Conservation (phyloP, 2,329 filamentous ascomycete genomes). For the Metarhizium robertsii region DNA sequence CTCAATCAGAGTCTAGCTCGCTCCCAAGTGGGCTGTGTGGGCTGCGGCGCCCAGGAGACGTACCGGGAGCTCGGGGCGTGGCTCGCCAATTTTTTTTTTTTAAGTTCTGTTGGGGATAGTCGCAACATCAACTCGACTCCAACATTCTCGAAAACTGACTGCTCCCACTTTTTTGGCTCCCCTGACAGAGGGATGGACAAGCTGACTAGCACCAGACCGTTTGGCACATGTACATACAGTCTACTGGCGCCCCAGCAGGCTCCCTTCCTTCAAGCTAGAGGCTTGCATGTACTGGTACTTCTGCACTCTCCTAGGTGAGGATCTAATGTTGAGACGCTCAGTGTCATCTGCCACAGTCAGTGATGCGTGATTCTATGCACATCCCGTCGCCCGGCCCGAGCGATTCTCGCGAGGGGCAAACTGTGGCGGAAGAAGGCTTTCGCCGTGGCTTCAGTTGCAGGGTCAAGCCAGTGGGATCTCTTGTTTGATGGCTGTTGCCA, state of each 20-base stretch:
- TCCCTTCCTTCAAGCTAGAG: neutral
- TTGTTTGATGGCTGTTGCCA: neutral
- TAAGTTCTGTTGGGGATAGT: slow-evolving; percentile 34
- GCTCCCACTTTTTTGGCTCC: neutral
- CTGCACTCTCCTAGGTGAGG: too few relatives aligned
- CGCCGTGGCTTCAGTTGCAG: neutral
- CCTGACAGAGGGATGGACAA: neutral
- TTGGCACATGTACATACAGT: too few relatives aligned
- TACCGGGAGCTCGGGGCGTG: slow-evolving; percentile 2
- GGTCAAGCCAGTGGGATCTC: neutral
- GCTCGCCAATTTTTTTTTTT: slow-evolving; percentile 17
- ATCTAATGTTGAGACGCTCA: neutral
- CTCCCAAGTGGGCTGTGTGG: neutral
- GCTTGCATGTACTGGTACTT: neutral
- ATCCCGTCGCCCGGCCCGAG: neutral
- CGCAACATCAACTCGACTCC: neutral
- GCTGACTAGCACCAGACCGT: too few relatives aligned
- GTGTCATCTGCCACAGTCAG: too few relatives aligned
- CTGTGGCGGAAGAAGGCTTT: neutral
- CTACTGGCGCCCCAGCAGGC: too few relatives aligned
- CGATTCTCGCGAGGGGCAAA: neutral
- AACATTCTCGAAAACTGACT: neutral
- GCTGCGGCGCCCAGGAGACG: neutral
- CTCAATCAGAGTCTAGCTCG: neutral
- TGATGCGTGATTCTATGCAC: neutral